Percentiles rank a stretch among this genome's conserved stretches.
Conservation (phyloP, 140 eudicot genomes). For the Anethum foeniculum region DNA sequence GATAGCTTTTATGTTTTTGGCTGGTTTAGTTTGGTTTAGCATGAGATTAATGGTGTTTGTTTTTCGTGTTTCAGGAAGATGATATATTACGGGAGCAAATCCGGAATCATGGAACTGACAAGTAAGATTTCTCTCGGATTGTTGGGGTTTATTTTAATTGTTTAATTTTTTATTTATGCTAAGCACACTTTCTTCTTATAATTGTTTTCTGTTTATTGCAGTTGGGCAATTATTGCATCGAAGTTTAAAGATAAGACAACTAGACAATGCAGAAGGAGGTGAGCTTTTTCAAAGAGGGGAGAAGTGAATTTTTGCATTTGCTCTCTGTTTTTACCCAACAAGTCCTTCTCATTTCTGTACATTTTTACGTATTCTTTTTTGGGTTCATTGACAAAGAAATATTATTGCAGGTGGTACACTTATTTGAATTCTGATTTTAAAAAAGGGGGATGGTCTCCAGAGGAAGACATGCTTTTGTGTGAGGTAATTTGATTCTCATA, state of each 20-base stretch:
- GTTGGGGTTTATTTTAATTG: background rate
- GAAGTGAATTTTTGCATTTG: background rate
- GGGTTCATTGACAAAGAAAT: background rate
- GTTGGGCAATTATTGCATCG: constrained; percentile 93
- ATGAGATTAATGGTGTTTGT: constrained; percentile 11
- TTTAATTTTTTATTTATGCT: background rate
- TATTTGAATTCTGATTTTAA: constrained; percentile 92
- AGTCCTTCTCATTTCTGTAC: background rate
- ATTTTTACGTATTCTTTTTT: background rate
- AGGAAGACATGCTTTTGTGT: constrained; percentile 82
- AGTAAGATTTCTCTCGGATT: constrained; percentile 33
- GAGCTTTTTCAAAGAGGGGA: background rate
- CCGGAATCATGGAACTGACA: constrained; percentile 72
- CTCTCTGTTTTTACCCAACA: background rate
- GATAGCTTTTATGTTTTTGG: background rate
- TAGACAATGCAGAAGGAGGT: constrained; percentile 97
- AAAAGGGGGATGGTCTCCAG: constrained; percentile 95
- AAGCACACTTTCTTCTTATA: background rate
- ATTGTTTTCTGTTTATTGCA: constrained; percentile 17
- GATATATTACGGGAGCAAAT: constrained; percentile 83
- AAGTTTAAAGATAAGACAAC: constrained; percentile 84
- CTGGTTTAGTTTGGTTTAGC: constrained; percentile 4
- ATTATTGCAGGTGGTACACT: constrained; percentile 71
- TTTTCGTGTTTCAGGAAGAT: constrained; percentile 59
- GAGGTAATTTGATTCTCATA: constrained; percentile 37